These are phyloP conservation scores for Sungouiozyma intestinalis DNA, from an alignment of 805 yeast genomes.

Conservation along the genomic window DNA sequence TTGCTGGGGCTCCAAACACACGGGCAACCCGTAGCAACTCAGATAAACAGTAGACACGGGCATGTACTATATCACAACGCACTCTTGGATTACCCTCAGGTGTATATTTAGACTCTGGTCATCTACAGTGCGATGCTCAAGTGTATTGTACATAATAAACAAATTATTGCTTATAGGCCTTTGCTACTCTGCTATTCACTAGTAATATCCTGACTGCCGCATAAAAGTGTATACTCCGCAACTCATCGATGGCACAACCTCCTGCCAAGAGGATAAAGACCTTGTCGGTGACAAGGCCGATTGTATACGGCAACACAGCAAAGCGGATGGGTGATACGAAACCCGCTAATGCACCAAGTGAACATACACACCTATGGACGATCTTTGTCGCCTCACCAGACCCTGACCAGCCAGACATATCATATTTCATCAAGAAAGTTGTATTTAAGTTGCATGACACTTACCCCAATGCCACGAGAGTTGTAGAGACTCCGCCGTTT, in stretches of 20 bases:
- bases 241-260: constrained; percentile 14
- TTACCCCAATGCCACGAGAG: constrained; percentile 74
- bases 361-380: constrained; percentile 95
- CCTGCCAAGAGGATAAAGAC: constrained; percentile 34
- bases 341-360: constrained; percentile 59
- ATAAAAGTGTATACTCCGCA: neutral
- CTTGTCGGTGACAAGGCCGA: constrained; percentile 65
- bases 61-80: neutral
- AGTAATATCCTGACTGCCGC: no score
- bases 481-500: constrained; percentile 83
- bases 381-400: constrained; percentile 59
- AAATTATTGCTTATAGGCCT: no score
- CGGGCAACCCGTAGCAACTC: neutral
- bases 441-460: constrained; percentile 95
- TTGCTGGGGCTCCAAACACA: neutral
- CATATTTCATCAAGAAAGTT: constrained; percentile 77
- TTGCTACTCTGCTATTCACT: no score
- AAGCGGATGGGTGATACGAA: constrained; percentile 48
- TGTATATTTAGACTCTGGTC: no score
- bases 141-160: no score
- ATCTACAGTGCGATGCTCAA: no score
- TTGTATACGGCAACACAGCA: constrained; percentile 74
- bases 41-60: neutral
- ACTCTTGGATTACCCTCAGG: no score
- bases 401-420: constrained; percentile 68